Evolutionary conservation across 352 stramenopile species (phyloP), one percentile per base, ranked within the genome.

Genomic region (Globisporangium splendens): DNA sequence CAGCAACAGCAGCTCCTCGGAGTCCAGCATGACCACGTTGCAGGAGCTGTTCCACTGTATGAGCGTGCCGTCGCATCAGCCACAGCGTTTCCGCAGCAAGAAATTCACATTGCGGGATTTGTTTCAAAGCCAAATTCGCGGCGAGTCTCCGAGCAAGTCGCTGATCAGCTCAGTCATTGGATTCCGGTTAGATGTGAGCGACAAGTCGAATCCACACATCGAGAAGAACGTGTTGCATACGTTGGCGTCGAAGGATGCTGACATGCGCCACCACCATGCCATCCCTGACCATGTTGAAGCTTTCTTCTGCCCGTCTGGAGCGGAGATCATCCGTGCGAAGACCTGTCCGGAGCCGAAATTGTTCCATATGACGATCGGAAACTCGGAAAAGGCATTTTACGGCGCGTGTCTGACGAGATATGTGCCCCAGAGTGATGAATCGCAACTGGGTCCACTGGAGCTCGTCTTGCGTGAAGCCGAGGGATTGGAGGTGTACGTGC

Each of bases 31-130:
- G 75, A 95, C 85, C 14, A 92, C 81, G 15, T 61, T 95, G 22
- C 81, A 92, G 63, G 85, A 95, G 54, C 61, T 95, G n/a, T 90
- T 92, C 46, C 85, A 95, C 56, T 92, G 82, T 46, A 95, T 95
- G 85, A 95, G 87, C 66, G 83, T 95, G 15, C 65, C 81, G 3
- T 95, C 85, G 0, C 84, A 93, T 58, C 81, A 91, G 55, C 83
- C 83, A 0, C 82, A 91, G 56, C 79, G 82, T 8, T 72, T 87
- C 54, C 81, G 83, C 8, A 83, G 72, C 57, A 90, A 86, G 70
- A 77, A 79, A 10, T 92, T 90, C 28, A 79, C 73, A 8, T 57
- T 92, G 11, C 68, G 75, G 38, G 78, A 88, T 31, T 62, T 92
- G 1, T 86, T 85, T 50, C 79, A 89, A 65, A 72, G 59, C 11